Percentiles rank a stretch among this genome's conserved stretches.
Conservation (phyloP, 2,329 filamentous ascomycete species). For the Fusarium nelsonii region DNA sequence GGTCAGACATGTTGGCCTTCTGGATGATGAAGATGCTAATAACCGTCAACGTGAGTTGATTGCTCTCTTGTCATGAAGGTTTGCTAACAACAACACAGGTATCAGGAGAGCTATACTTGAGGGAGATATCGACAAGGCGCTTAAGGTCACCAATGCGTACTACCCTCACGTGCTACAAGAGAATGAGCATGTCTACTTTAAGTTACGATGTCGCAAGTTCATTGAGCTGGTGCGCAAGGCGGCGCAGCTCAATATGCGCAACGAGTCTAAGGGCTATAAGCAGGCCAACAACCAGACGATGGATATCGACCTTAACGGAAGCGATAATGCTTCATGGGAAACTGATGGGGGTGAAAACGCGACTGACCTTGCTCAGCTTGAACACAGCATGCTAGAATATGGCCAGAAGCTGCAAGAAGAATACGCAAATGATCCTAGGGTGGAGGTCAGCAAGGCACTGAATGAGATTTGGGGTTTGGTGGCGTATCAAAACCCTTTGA, state of each 20-base stretch:
- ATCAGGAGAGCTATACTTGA: constrained; percentile 90
- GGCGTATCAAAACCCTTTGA: constrained; percentile 84
- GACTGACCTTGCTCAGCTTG: constrained; percentile 60
- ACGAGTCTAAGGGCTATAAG: constrained; percentile 59
- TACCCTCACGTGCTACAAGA: constrained; percentile 85
- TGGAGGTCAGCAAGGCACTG: constrained; percentile 78
- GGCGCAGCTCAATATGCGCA: constrained; percentile 70
- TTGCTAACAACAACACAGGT: constrained; percentile 62
- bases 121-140: constrained; percentile 89
- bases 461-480: constrained; percentile 89
- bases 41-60: constrained; percentile 80
- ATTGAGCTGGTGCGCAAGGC: constrained; percentile 90
- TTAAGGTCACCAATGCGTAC: constrained; percentile 82
- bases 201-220: constrained; percentile 89
- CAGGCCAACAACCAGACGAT: constrained; percentile 61
- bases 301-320: constrained; percentile 67
- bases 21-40: constrained; percentile 87
- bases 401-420: constrained; percentile 83
- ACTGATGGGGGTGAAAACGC: constrained; percentile 60
- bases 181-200: constrained; percentile 89
- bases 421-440: constrained; percentile 77
- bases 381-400: constrained; percentile 80
- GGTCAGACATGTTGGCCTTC: constrained; percentile 72
- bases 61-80: neutral
- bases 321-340: constrained; percentile 58